These are phyloP conservation scores for Lactarius deliciosus DNA, from an alignment of 768 basidiomycete species.

Conservation along the genomic window DNA sequence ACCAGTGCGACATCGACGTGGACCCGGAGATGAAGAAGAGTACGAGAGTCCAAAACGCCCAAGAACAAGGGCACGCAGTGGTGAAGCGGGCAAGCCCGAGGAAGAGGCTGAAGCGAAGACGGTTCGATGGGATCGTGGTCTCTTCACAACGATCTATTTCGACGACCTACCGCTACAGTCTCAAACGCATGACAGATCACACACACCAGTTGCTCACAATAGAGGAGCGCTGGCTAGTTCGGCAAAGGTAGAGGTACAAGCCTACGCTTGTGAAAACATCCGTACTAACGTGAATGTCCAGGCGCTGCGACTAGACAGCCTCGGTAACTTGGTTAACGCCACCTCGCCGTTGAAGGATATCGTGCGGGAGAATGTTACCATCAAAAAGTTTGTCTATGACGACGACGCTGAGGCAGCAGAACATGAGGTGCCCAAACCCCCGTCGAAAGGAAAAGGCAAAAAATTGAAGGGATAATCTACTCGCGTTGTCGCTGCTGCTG, in stretches of 20 bases:
- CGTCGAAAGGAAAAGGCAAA: constrained; percentile 48
- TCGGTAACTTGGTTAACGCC: constrained; percentile 68
- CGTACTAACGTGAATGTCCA: constrained; percentile 33
- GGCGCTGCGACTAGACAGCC: constrained; percentile 61
- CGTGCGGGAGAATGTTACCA: constrained; percentile 60
- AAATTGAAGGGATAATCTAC: constrained; percentile 46
- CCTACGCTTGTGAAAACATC: constrained; percentile 1
- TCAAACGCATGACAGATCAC: constrained; percentile 39
- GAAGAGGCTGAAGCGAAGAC: constrained; percentile 41
- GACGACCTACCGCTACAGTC: constrained; percentile 61
- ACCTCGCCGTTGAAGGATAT: constrained; percentile 57
- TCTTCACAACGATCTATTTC: constrained; percentile 59
- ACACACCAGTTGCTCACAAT: constrained; percentile 39
- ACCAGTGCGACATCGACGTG: constrained; percentile 50
- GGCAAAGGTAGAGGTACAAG: constrained; percentile 54
- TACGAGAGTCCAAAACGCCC: constrained; percentile 62
- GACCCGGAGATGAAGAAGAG: constrained; percentile 80
- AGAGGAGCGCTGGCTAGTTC: constrained; percentile 70
- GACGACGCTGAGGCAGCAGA: constrained; percentile 46
- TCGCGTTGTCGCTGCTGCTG: constrained; percentile 23
- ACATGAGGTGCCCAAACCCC: constrained; percentile 37
- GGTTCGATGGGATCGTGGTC: constrained; percentile 77
- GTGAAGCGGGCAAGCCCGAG: constrained; percentile 33
- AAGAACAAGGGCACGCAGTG: constrained; percentile 42
- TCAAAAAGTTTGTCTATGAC: constrained; percentile 82